Evolutionary conservation across 2,329 filamentous ascomycete species (phyloP), one percentile per base, ranked within the genome.

Genomic region (Cephalotrichum gorgonifer): DNA sequence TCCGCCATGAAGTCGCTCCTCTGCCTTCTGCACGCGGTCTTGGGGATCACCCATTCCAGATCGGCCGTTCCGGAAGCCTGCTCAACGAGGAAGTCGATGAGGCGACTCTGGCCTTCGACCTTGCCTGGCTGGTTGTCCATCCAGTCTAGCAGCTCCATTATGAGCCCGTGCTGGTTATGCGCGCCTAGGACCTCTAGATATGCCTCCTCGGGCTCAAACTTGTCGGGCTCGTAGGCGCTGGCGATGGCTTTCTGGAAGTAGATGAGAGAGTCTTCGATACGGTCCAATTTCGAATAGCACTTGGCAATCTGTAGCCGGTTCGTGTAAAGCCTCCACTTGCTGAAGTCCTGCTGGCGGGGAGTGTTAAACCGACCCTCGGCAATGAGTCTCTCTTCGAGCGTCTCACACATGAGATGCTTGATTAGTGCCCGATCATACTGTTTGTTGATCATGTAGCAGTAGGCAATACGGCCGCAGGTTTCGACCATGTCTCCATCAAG

Each of bases 261-360:
- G 3, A 54, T 52, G 2, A 69, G 54, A 0, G 67, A 57, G 14
- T 58, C 54, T 5, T 67, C 62, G 1, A 62, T 51, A 3, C 64
- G 57, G 3, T 56, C 59, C 17, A 62, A 57, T 11, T 60, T 59
- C 22, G 62, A 61, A 52, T 64, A 63, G 51, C 65, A 68, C 15
- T 58, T 56, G 1, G 66, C 68, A 9, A 68, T 62, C 20, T 69
- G 56, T 9, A 63, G 58, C 27, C 68, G 64, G 20, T 69, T 65
- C 45, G 67, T 66, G 54, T 70, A 70, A 1, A 70, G 54, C 2
- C 68, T 60, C 67, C 66, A 70, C 48, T 58, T 63, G 43, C 58
- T 60, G 28, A 58, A 60, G 20, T 54, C 57, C 3, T 60, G 52
- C 2, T 60, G 56, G 2, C 54, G 47, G 0, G 51, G 56, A 1